Evolutionary conservation across 2,329 filamentous ascomycete species (phyloP).

Genomic region (Fusarium odoratissimum): DNA sequence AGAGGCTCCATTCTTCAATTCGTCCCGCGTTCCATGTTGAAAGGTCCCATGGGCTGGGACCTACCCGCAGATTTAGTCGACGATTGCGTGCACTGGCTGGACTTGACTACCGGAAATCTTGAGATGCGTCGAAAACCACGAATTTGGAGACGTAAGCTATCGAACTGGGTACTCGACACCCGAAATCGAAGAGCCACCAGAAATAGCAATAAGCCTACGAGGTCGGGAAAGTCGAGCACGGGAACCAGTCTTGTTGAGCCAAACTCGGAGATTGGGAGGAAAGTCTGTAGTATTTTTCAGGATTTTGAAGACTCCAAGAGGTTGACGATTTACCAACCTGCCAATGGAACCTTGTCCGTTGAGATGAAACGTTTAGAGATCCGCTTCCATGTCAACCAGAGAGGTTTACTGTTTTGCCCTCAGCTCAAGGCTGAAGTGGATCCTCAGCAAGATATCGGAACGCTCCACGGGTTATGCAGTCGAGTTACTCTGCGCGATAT

Average conservation of each 20-base stretch:
- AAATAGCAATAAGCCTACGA: too few relatives aligned
- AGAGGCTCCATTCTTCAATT: constrained; percentile 45
- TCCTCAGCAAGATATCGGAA: constrained; percentile 67
- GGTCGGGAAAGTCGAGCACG: too few relatives aligned
- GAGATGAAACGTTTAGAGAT: constrained; percentile 66
- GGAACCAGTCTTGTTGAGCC: constrained; percentile 60
- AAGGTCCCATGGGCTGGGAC: constrained; percentile 51
- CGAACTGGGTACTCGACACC: constrained; percentile 53
- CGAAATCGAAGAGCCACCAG: constrained; percentile 27
- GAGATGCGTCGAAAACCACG: constrained; percentile 62
- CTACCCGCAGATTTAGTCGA: constrained; percentile 63
- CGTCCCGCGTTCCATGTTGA: constrained; percentile 50
- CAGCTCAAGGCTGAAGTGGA: constrained; percentile 67
- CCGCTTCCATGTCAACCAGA: constrained; percentile 61
- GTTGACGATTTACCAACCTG: constrained; percentile 54
- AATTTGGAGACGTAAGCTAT: constrained; percentile 43
- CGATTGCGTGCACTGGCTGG: constrained; percentile 70
- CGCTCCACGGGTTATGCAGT: constrained; percentile 27
- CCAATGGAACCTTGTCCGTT: constrained; percentile 50
- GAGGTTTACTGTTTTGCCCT: constrained; percentile 56
- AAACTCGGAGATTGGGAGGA: constrained; percentile 44
- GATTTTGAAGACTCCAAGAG: constrained; percentile 48
- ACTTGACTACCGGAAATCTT: constrained; percentile 55
- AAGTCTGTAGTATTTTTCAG: constrained; percentile 58
- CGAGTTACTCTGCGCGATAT: constrained; percentile 45